Evolutionary conservation across 331 rosid genomes (phyloP), one percentile per base, ranked within the genome.

Genomic region (Cydonia oblonga): DNA sequence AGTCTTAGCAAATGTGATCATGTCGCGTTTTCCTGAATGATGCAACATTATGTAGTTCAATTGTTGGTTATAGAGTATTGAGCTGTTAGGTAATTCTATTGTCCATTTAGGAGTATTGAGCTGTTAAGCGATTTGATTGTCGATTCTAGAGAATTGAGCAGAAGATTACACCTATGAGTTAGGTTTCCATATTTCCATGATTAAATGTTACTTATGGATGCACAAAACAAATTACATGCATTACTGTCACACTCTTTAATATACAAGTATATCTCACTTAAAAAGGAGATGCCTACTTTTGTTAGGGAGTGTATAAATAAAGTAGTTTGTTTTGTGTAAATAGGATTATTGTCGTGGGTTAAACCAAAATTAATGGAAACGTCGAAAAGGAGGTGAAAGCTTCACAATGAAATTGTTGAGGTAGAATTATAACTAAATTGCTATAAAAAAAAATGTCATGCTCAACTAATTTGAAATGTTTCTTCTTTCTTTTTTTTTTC

Each of bases 61-160:
- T 51, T 18, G 10, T 51, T 0, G 10, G 7, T 51, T 51, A 2
- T 51, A 18, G 56, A 51, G 22, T 7, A 51, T 18, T 51, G 0
- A 51, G 7, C 0, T 0, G 22, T 51, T 51, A 1, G 22, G 10
- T 2, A 7, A 1, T 51, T 51, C 0, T 0, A 51, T 51, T 51
- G 56, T 51, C 1, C 0, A 51, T 51, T 18, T 0, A 5, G 1
- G 7, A 49, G 54, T 49, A 49, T 49, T 49, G 54, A 49, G 7
- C 0, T 16, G 3, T 49, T 0, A 49, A 0, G 1, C 4, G 0
- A 49, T 49, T 49, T 3, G 7, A 0, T 16, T 3, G 54, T 16
- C 20, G 1, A 49, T 49, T 49, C 10, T 18, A 51, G 0, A 51
- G 56, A 16, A 18, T 18, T 18, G 7, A 51, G 22, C 0, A 0